A percentile compares a stretch with the other conserved stretches of the same genome.
Evolutionary conservation across 352 stramenopile genomes (phyloP).

Genomic region (Phytophthora cryptogea): DNA sequence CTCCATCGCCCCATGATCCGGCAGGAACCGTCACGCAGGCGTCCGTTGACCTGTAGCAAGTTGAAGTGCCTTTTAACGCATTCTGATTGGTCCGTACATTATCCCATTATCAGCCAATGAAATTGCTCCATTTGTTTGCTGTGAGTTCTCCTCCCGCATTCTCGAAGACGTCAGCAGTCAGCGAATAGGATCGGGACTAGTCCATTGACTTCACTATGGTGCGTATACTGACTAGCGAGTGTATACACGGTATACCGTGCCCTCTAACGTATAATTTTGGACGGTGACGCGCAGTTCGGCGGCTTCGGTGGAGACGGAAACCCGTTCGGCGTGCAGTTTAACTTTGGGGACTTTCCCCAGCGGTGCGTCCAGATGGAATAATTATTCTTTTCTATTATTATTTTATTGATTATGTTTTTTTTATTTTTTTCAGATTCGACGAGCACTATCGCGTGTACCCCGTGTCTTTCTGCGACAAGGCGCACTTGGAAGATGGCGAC

Average conservation of each 20-base stretch:
- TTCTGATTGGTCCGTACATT: conserved; percentile 6
- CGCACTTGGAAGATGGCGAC: conserved; percentile 87
- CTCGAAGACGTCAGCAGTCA: conserved; percentile 18
- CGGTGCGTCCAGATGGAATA: conserved; percentile 35
- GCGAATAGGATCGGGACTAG: conserved; percentile 5
- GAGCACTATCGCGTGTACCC: conserved; percentile 89
- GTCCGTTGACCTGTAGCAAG: conserved; percentile 30
- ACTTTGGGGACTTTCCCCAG: conserved; percentile 74
- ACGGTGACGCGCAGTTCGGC: conserved; percentile 50
- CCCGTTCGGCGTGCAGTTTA: conserved; percentile 84
- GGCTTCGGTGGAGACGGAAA: conserved; percentile 76
- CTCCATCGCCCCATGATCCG: conserved; percentile 31
- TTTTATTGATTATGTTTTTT: background rate
- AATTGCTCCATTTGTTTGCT: conserved; percentile 1
- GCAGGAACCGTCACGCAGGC: conserved; percentile 23
- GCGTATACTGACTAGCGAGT: background rate
- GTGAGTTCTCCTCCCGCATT: conserved; percentile 3
- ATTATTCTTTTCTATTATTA: background rate
- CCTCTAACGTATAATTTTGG: background rate
- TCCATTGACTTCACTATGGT: conserved; percentile 5
- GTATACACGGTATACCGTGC: background rate
- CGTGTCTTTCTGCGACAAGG: conserved; percentile 89
- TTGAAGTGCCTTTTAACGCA: background rate
- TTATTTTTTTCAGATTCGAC: conserved; percentile 59
- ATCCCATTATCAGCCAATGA: conserved; percentile 14